Percentiles rank a stretch among this genome's conserved stretches.
Conservation (phyloP, 345 rosid species). For the Gossypium sturtianum region DNA sequence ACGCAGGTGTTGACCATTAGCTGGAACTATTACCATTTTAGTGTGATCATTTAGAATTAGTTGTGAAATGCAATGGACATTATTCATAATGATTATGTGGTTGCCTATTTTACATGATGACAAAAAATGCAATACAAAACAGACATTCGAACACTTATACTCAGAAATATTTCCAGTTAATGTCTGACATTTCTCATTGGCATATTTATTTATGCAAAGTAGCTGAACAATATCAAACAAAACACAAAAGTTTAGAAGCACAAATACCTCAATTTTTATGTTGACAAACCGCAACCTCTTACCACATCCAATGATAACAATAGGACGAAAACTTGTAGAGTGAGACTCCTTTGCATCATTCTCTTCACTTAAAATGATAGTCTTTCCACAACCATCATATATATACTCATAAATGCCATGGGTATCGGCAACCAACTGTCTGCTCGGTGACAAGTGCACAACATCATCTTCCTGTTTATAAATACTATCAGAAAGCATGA, state of each 20-base stretch:
- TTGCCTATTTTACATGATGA: neutral
- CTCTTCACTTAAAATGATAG: slow-evolving; percentile 57
- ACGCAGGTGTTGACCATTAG: neutral
- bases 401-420: slow-evolving; percentile 72
- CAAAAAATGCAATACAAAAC: neutral
- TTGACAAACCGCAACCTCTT: slow-evolving; percentile 86
- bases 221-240: slow-evolving; percentile 1
- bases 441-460: slow-evolving; percentile 70
- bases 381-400: slow-evolving; percentile 90
- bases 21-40: neutral
- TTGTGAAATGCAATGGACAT: neutral
- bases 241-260: slow-evolving; percentile 15
- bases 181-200: neutral
- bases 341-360: slow-evolving; percentile 40
- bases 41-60: neutral
- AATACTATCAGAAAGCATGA: slow-evolving; percentile 62
- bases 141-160: neutral
- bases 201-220: neutral
- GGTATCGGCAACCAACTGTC: slow-evolving; percentile 78
- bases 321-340: slow-evolving; percentile 52
- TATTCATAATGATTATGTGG: neutral
- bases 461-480: slow-evolving; percentile 75
- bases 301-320: slow-evolving; percentile 81
- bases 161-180: neutral
- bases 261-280: slow-evolving; percentile 79